A percentile compares a stretch with the other conserved stretches of the same genome.
phyloP scores from a whole-genome alignment of 208 protist species.

The Crithidia mellificae region DNA sequence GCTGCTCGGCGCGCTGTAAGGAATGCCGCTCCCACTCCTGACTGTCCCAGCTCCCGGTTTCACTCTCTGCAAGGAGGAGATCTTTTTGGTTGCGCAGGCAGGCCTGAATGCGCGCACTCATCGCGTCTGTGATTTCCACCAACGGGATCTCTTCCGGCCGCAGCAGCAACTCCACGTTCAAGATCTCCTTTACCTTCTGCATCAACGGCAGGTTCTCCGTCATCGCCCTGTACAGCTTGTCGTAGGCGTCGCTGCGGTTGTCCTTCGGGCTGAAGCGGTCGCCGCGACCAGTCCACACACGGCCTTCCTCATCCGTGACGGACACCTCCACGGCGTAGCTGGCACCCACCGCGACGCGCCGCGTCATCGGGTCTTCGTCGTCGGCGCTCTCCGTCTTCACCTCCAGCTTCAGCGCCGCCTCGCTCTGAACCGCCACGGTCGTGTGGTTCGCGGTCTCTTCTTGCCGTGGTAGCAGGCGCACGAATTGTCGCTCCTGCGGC shows the following conservation, averaged over 20 bases:
- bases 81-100: constrained; percentile 24
- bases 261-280: constrained; percentile 7
- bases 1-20: no score
- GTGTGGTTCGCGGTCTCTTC: neutral
- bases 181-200: constrained; percentile 1
- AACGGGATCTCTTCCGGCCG: constrained; percentile 17
- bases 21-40: constrained; percentile 36
- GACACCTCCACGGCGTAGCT: constrained; percentile 19
- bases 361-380: neutral
- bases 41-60: constrained; percentile 28
- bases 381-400: neutral
- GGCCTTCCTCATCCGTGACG: constrained; percentile 23
- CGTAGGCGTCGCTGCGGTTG: constrained; percentile 25
- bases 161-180: constrained; percentile 7
- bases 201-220: neutral
- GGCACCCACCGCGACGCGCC: constrained; percentile 20
- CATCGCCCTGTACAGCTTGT: constrained; percentile 18
- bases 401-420: neutral
- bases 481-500: constrained; percentile 36
- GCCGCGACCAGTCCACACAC: neutral
- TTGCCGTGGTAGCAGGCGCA: constrained; percentile 26
- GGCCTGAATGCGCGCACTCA: constrained; percentile 25
- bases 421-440: neutral
- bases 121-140: constrained; percentile 10
- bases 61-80: constrained; percentile 12